Percentiles rank a stretch among this genome's conserved stretches.
Conservation (phyloP, 805 yeast genomes). For the Metschnikowia borealis region DNA sequence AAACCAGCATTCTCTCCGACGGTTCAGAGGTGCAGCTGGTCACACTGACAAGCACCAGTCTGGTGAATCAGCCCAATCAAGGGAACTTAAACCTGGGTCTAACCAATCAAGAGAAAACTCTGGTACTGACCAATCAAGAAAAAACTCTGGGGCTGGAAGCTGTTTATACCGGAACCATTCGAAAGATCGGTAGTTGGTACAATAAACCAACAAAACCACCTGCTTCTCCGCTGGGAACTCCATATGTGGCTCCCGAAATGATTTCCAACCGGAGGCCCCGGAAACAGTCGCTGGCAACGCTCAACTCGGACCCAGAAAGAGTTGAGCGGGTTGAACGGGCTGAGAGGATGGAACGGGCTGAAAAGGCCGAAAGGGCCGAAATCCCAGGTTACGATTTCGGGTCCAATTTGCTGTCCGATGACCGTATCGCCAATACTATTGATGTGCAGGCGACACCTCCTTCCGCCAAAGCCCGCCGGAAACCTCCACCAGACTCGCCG, state of each 20-base stretch:
- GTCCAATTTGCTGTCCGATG: conserved; percentile 5
- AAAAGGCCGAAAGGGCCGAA: conserved; percentile 7
- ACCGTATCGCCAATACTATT: conserved; percentile 6
- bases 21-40: conserved; percentile 19
- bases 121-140: no score
- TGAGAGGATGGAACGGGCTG: neutral
- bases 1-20: conserved; percentile 25
- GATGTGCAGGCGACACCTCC: conserved; percentile 5
- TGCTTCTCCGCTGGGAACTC: neutral
- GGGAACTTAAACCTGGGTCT: no score
- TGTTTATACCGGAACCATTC: neutral
- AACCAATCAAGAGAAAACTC: no score
- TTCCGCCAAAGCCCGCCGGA: neutral
- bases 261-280: conserved; percentile 52
- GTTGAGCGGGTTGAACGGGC: conserved; percentile 2
- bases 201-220: conserved; percentile 38
- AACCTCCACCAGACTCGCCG: neutral
- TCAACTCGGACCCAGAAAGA: conserved; percentile 11
- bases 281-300: conserved; percentile 15
- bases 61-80: neutral
- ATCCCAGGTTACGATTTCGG: conserved; percentile 16
- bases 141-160: neutral
- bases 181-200: conserved; percentile 68
- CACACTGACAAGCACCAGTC: neutral
- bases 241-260: conserved; percentile 59